These are phyloP conservation scores for Arthroderma sp. DNA, from an alignment of 2,329 filamentous ascomycete genomes.

Conservation along the genomic window DNA sequence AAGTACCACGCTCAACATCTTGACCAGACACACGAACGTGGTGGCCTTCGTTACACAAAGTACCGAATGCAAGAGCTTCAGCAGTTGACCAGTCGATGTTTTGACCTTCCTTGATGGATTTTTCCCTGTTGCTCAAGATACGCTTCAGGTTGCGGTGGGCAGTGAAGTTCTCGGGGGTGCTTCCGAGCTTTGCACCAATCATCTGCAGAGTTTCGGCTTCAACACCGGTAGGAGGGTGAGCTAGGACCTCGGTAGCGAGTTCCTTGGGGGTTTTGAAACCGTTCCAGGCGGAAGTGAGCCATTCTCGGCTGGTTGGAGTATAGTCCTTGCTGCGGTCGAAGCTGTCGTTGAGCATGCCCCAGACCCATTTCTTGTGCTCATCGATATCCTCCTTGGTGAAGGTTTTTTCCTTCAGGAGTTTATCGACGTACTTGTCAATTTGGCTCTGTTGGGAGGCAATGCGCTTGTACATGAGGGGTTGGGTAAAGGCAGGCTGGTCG, in stretches of 20 bases:
- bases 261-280: conserved; percentile 99
- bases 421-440: conserved; percentile 81
- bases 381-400: conserved; percentile 97
- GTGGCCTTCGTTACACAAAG: conserved; percentile 82
- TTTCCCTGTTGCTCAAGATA: conserved; percentile 78
- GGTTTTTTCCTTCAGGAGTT: conserved; percentile 75
- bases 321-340: conserved; percentile 97
- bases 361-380: conserved; percentile 99
- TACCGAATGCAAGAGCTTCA: conserved; percentile 88
- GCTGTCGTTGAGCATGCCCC: conserved; percentile 97
- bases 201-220: conserved; percentile 60
- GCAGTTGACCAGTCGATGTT: conserved; percentile 97
- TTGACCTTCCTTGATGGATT: conserved; percentile 82
- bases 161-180: conserved; percentile 70
- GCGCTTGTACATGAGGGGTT: conserved; percentile 98
- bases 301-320: conserved; percentile 90
- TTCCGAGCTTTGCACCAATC: conserved; percentile 70
- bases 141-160: conserved; percentile 94
- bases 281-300: conserved; percentile 98
- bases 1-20: conserved; percentile 98
- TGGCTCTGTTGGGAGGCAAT: conserved; percentile 74
- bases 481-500: conserved; percentile 98
- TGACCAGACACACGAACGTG: conserved; percentile 96
- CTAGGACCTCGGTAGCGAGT: conserved; percentile 81
- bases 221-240: conserved; percentile 78